Evolutionary conservation across 192 early-diverging fungal species (phyloP).

Genomic region (Powellomyces hirtus): DNA sequence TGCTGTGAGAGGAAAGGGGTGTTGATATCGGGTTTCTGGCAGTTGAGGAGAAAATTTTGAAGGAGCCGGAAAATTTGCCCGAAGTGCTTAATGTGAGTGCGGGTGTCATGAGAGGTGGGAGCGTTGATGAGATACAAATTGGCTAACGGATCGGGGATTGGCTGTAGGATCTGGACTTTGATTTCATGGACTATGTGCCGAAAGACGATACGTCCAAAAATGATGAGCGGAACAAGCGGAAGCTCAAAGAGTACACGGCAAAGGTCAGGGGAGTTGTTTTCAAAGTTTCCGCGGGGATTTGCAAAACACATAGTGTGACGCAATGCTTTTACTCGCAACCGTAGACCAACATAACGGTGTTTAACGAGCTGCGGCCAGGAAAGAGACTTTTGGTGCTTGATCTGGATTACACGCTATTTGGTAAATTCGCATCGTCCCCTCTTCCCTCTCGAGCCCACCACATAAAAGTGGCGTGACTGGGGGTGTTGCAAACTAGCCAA

Average conservation of each 20-base stretch:
- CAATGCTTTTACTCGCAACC: no score
- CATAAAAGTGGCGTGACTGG: no score
- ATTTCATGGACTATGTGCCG: slow-evolving; percentile 41
- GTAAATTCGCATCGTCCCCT: no score
- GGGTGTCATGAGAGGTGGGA: background rate
- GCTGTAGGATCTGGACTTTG: slow-evolving; percentile 51
- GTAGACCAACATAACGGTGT: slow-evolving; percentile 54
- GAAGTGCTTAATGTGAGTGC: slow-evolving; percentile 49
- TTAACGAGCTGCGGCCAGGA: slow-evolving; percentile 46
- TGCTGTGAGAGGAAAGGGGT: background rate
- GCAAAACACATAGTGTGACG: no score
- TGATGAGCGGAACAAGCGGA: slow-evolving; percentile 43
- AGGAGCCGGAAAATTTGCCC: slow-evolving; percentile 47
- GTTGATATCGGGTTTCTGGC: background rate
- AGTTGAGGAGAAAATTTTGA: slow-evolving; percentile 54
- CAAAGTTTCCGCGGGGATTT: background rate
- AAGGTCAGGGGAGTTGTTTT: slow-evolving; percentile 45
- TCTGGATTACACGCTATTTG: slow-evolving; percentile 72
- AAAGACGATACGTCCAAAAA: slow-evolving; percentile 40
- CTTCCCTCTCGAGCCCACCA: no score
- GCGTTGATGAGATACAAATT: background rate
- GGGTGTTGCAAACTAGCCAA: no score
- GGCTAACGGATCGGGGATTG: no score
- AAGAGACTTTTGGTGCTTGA: slow-evolving; percentile 73
- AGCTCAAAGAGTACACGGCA: slow-evolving; percentile 37